Base-by-base conservation (phyloP, 2,329 filamentous ascomycete species). In the Dothidotthia symphoricarpi region DNA sequence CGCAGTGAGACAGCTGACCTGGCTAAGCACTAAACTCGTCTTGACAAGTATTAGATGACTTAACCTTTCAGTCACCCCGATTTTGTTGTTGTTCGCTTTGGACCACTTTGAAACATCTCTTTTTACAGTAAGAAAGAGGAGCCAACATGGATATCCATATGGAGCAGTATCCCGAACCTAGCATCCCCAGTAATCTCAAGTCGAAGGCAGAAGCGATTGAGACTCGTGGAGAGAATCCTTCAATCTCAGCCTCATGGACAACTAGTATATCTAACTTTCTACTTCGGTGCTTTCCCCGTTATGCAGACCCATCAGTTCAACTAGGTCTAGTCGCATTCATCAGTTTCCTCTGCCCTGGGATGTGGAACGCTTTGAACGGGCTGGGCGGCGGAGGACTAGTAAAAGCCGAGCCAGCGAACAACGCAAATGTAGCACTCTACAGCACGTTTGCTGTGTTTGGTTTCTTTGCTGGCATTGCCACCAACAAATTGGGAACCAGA, bases 261-360 rank as follows among this genome's bases (percentile, higher is more conserved):
- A n/a, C n/a, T n/a, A n/a, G n/a, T n/a, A n/a, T n/a, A 13, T 26
- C 31, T 14, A 16, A 10, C 14, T 33, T 14, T 34, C 13, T 34
- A 24, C 31, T 16, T 11, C 6, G 24, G 22, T 34, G 15, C 13
- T 16, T 26, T 16, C 24, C 31, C n/a, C 24, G 31, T 6, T 34
- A 34, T 34, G 31, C 22, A 6, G 6, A 25, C 14, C 31, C 22
- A 34, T 34, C 31, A 3, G 31, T 34, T 16, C 31, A 34, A 34
- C n/a, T 34, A 5, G 27, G n/a, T 34, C 31, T 34, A 16, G 31
- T 34, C n/a, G 31, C 22, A 8, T 26, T 34, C 9, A 11, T 34
- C 15, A 34, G 31, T 34, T 34, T 34, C 22, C 31, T 34, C 13
- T 34, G 22, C 31, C 31, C 24, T n/a, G 31, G 31, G 14, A 34